Evolutionary conservation across 352 stramenopile genomes (phyloP), one percentile per base, ranked within the genome.

Genomic region (Globisporangium okanoganense): DNA sequence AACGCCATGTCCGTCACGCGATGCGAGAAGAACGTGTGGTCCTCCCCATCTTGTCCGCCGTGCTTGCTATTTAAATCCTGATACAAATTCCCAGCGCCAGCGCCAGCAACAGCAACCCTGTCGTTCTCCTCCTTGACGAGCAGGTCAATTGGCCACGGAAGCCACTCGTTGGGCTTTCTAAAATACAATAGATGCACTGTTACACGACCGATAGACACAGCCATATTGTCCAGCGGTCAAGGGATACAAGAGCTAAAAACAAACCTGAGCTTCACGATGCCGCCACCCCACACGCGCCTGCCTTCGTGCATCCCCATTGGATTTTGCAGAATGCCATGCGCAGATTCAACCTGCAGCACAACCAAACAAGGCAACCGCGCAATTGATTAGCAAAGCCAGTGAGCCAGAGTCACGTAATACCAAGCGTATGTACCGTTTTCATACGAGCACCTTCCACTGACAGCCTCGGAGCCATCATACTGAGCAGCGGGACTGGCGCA

Each of bases 201-300:
- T 33, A 33, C 29, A 33, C 3, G 29, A 33, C 29, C 29, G 6
- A n/a, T n/a, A n/a, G 6, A 33, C 29, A 33, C 29, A 33, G n/a
- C n/a, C 29, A 33, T 40, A n/a, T n/a, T n/a, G n/a, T n/a, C n/a
- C 12, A 29, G 24, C 3, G 22, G 35, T 20, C 8, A 16, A 50
- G 7, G 0, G 36, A n/a, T 18, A 25, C 7, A 33, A 33, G 18
- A n/a, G 27, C n/a, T 13, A n/a, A 5, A 2, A 20, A 64, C 66
- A 22, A 41, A 77, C 70, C 53, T 66, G 50, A 85, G 20, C 60
- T 79, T 87, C 3, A 85, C 75, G 50, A 90, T 84, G 18, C 78
- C 78, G 8, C 78, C 78, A 5, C 78, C 80, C 80, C 80, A 88
- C n/a, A 88, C 80, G 9, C 78, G 76, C 25, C 61, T 66, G 14